Evolutionary conservation across 2,329 filamentous ascomycete species (phyloP), one percentile per base, ranked within the genome.

Genomic region (Helotiales sp.): DNA sequence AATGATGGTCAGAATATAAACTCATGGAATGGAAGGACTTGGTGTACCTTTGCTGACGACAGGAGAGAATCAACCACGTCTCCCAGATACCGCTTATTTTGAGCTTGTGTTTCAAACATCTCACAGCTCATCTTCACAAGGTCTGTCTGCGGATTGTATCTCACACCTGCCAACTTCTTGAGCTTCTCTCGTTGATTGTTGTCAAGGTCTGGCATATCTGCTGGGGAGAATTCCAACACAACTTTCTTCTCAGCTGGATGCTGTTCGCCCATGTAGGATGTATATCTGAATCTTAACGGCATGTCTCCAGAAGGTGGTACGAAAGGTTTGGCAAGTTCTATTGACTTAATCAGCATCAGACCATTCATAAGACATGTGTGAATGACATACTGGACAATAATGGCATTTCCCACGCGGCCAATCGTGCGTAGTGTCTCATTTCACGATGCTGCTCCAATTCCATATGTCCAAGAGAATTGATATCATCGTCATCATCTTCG

Each of bases 351-450:
- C 54, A 63, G 58, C 57, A 6, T 65, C 50, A 6, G 15, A 33
- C n/a, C 19, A 6, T 19, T n/a, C 10, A 10, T 10, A 15, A 22
- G 1, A 15, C 38, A 27, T 19, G 33, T 30, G 12, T 25, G 46
- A 12, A n/a, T 8, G 52, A 81, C 90, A 74, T 83, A 96, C 93
- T 90, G 58, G 87, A 85, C 59, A 99, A 79, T 62, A 96, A 77
- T 9, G 95, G 95, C 88, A 99, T 90, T 75, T 99, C 95, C 93
- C 95, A 99, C 24, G 92, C 91, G 47, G 90, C 86, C 66, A 96
- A 80, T 52, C 95, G 84, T 48, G 90, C 87, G 73, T 96, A 97
- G 69, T 96, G 86, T 78, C 95, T 84, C 71, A 93, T 81, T 74
- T 98, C 93, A 62, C 93, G 83, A 69, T 96, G 87, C 73, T 95